Evolutionary conservation across 2,329 filamentous ascomycete genomes (phyloP).

Genomic region (Penicillium sp.): DNA sequence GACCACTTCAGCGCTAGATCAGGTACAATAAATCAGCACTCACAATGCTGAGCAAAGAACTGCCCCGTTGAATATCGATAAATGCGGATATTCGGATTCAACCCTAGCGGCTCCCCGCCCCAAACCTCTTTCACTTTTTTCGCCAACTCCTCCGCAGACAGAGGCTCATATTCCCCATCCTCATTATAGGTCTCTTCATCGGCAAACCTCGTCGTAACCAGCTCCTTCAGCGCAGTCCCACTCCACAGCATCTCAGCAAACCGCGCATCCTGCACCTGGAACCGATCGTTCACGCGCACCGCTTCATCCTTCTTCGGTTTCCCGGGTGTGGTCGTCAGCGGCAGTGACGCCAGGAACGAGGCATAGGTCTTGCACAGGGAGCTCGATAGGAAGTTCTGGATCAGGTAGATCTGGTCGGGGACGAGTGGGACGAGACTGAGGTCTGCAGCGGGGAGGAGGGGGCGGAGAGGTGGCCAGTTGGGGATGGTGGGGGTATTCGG

Average conservation of each 20-base stretch:
- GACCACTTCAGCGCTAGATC: neutral
- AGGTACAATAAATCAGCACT: conserved; percentile 35
- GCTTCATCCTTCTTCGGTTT: conserved; percentile 79
- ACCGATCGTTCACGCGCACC: conserved; percentile 84
- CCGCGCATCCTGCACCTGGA: conserved; percentile 71
- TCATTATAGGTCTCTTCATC: conserved; percentile 26
- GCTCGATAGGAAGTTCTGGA: conserved; percentile 73
- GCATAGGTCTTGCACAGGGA: conserved; percentile 75
- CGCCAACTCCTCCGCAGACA: neutral
- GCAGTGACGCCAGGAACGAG: conserved; percentile 68
- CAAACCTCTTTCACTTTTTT: conserved; percentile 50
- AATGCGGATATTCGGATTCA: conserved; percentile 85
- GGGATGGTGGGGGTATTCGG: conserved; percentile 39
- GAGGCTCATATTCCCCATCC: conserved; percentile 7
- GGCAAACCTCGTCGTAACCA: conserved; percentile 45
- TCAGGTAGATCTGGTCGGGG: conserved; percentile 69
- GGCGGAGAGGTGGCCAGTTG: conserved; percentile 72
- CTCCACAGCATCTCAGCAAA: conserved; percentile 79
- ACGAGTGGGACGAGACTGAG: conserved; percentile 61
- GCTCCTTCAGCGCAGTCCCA: conserved; percentile 70
- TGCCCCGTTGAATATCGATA: conserved; percentile 85
- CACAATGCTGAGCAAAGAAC: conserved; percentile 92
- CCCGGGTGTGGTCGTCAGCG: conserved; percentile 74
- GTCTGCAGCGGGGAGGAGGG: conserved; percentile 64
- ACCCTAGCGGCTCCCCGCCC: conserved; percentile 79